A percentile compares a stretch with the other conserved stretches of the same genome.
Evolutionary conservation across 805 yeast genomes (phyloP).

Genomic region (Jamesozyma jinghongensis): DNA sequence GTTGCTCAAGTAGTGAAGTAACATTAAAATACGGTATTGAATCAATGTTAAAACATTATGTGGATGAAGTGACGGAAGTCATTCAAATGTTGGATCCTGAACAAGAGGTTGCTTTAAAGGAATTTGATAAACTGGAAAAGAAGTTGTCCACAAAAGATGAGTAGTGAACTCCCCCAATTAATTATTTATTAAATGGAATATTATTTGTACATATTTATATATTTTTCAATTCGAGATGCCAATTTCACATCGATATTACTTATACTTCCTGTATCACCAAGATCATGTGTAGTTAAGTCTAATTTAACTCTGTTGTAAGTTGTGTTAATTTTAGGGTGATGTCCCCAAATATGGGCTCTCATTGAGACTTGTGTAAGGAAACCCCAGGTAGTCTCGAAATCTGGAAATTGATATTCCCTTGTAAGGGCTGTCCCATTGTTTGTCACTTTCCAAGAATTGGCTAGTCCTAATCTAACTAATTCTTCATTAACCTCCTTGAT

Average conservation of each 20-base stretch:
- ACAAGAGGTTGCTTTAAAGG: slow-evolving; percentile 61
- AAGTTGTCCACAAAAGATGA: slow-evolving; percentile 30
- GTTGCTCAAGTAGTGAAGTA: slow-evolving; percentile 84
- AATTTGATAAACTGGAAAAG: slow-evolving; percentile 76
- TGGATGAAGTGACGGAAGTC: slow-evolving; percentile 88
- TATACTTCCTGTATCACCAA: slow-evolving; percentile 27
- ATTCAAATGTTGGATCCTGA: slow-evolving; percentile 82
- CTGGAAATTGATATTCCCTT: slow-evolving; percentile 30
- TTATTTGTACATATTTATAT: slow-evolving; percentile 16
- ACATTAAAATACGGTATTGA: slow-evolving; percentile 94
- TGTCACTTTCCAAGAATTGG: slow-evolving; percentile 1
- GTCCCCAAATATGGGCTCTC: slow-evolving; percentile 49
- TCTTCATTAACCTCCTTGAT: slow-evolving; percentile 15
- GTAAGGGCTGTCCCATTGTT: background rate
- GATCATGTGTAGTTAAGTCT: slow-evolving; percentile 58
- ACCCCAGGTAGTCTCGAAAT: slow-evolving; percentile 58
- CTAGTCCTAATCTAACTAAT: slow-evolving; percentile 6
- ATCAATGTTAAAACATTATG: slow-evolving; percentile 93
- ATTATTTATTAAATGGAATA: background rate
- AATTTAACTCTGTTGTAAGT: slow-evolving; percentile 51
- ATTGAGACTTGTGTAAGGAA: slow-evolving; percentile 51
- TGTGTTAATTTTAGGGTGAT: slow-evolving; percentile 63
- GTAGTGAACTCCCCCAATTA: background rate
- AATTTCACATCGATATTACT: slow-evolving; percentile 51
- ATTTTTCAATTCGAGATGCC: slow-evolving; percentile 41